A percentile compares a stretch with the other conserved stretches of the same genome.
These are phyloP conservation scores for Trichothecium sympodiale DNA, from an alignment of 2,329 filamentous ascomycete species.

Conservation along the genomic window DNA sequence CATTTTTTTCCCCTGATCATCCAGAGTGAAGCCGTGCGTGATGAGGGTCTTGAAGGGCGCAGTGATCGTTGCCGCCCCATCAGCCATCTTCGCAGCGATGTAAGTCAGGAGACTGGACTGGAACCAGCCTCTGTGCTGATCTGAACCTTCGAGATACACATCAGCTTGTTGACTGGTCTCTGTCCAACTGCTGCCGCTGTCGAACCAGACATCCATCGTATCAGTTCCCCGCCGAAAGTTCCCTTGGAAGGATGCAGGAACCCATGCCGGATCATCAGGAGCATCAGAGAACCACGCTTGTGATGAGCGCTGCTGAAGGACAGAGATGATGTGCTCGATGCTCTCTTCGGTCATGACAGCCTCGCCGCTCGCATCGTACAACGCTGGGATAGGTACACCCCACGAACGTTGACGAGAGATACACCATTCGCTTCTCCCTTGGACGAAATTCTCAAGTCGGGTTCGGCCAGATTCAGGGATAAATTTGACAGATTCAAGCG, in stretches of 20 bases:
- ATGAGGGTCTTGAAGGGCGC: conserved; percentile 82
- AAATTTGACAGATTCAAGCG: conserved; percentile 64
- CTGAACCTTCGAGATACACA: conserved; percentile 85
- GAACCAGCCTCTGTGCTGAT: conserved; percentile 98
- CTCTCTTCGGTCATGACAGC: conserved; percentile 71
- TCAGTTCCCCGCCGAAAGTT: conserved; percentile 69
- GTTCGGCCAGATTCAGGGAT: conserved; percentile 63
- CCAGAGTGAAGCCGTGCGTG: conserved; percentile 90
- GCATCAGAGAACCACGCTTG: conserved; percentile 91
- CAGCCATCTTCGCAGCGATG: conserved; percentile 49
- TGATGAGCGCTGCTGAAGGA: conserved; percentile 68
- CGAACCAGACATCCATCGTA: conserved; percentile 99
- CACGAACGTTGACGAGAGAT: conserved; percentile 92
- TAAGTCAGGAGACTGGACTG: conserved; percentile 89
- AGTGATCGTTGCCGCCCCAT: conserved; percentile 12
- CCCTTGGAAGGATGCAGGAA: conserved; percentile 51
- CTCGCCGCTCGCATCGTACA: conserved; percentile 64
- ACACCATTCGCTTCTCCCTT: conserved; percentile 89
- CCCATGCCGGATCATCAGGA: conserved; percentile 65
- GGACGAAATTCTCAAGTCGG: conserved; percentile 75
- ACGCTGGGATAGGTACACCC: conserved; percentile 90
- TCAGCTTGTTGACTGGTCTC: conserved; percentile 53
- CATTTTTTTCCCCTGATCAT: conserved; percentile 91
- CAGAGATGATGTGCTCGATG: conserved; percentile 72
- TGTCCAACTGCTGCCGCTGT: conserved; percentile 91